These are phyloP conservation scores for Diplodia intermedia DNA, from an alignment of 2,329 filamentous ascomycete species.

Conservation along the genomic window DNA sequence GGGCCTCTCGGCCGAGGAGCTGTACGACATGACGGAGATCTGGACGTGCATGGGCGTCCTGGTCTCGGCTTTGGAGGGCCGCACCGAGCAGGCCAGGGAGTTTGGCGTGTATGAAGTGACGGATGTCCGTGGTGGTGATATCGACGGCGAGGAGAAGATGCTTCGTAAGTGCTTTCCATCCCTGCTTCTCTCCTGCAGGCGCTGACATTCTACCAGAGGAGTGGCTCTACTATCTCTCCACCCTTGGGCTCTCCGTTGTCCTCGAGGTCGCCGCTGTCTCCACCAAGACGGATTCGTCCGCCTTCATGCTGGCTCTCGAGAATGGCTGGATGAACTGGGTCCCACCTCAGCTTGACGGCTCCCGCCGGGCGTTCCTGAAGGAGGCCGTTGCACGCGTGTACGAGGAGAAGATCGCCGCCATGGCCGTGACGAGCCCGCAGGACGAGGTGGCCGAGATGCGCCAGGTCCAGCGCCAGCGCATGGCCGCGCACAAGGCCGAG, in stretches of 20 bases:
- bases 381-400: slow-evolving; percentile 67
- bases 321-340: slow-evolving; percentile 66
- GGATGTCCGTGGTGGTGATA: slow-evolving; percentile 55
- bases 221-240: slow-evolving; percentile 67
- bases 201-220: slow-evolving; percentile 55
- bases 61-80: slow-evolving; percentile 62
- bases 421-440: slow-evolving; percentile 41
- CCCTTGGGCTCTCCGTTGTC: slow-evolving; percentile 63
- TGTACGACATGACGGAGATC: slow-evolving; percentile 70
- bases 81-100: slow-evolving; percentile 60
- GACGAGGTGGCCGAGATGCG: slow-evolving; percentile 46
- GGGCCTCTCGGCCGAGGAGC: slow-evolving; percentile 62
- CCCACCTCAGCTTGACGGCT: slow-evolving; percentile 53
- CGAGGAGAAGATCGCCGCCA: slow-evolving; percentile 56
- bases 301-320: slow-evolving; percentile 60
- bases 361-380: slow-evolving; percentile 64
- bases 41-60: slow-evolving; percentile 67
- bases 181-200: slow-evolving; percentile 19
- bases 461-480: slow-evolving; percentile 51
- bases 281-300: slow-evolving; percentile 49
- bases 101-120: slow-evolving; percentile 63
- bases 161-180: slow-evolving; percentile 53
- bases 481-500: slow-evolving; percentile 53
- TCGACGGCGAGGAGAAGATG: slow-evolving; percentile 59
- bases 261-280: slow-evolving; percentile 57